Percentiles rank a stretch among this genome's conserved stretches.
These are phyloP conservation scores for Heliocybe sulcata DNA, from an alignment of 1,284 basidiomycete species.

Conservation along the genomic window DNA sequence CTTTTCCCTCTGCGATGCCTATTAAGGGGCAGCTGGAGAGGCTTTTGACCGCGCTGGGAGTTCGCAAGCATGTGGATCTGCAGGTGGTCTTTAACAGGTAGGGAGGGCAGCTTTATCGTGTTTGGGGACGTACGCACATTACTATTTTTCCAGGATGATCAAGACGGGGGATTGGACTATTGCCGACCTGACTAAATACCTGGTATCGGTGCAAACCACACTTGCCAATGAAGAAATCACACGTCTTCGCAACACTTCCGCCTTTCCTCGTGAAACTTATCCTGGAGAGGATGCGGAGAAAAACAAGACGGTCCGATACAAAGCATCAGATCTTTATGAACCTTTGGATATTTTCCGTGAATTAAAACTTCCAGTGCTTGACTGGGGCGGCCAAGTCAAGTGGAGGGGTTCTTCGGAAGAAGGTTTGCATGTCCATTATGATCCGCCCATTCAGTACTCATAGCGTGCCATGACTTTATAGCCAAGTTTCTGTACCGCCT, in stretches of 20 bases:
- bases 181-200: slow-evolving; percentile 77
- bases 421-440: slow-evolving; percentile 38
- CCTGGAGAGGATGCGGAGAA: slow-evolving; percentile 18
- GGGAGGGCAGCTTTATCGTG: too few species aligned
- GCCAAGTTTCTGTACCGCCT: slow-evolving; percentile 82
- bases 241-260: slow-evolving; percentile 72
- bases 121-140: too few species aligned
- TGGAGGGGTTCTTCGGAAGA: slow-evolving; percentile 82
- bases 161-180: slow-evolving; percentile 81
- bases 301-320: slow-evolving; percentile 40
- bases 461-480: slow-evolving; percentile 21
- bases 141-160: slow-evolving; percentile 65
- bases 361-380: slow-evolving; percentile 77
- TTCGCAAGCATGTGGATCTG: slow-evolving; percentile 88
- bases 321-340: slow-evolving; percentile 78
- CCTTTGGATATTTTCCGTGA: slow-evolving; percentile 70
- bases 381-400: slow-evolving; percentile 76
- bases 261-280: slow-evolving; percentile 64
- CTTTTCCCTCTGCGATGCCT: slow-evolving; percentile 56
- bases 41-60: slow-evolving; percentile 73
- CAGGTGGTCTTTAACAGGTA: slow-evolving; percentile 83
- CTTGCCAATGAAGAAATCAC: slow-evolving; percentile 66
- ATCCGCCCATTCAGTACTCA: not conserved
- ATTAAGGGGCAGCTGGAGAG: slow-evolving; percentile 78
- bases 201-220: slow-evolving; percentile 79